phyloP scores from a whole-genome alignment of 2,329 filamentous ascomycete genomes.

The Colletotrichum godetiae region DNA sequence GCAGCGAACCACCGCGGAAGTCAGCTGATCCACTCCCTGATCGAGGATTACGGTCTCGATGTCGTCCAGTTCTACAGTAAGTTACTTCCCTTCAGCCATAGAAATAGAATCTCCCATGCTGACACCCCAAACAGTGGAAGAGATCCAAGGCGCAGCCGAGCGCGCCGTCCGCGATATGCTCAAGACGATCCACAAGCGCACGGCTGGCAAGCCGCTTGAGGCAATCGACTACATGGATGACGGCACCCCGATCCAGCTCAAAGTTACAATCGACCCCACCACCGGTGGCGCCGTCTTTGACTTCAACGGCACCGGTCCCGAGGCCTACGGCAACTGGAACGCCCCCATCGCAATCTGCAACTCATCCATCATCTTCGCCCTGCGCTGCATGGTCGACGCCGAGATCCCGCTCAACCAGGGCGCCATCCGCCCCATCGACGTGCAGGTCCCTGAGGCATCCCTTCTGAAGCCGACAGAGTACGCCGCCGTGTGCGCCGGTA shows the following conservation, averaged over 20 bases:
- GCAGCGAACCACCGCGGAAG: constrained; percentile 90
- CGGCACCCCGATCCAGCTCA: constrained; percentile 80
- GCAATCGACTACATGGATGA: constrained; percentile 91
- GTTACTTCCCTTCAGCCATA: not conserved
- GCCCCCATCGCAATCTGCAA: constrained; percentile 46
- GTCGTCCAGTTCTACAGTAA: constrained; percentile 72
- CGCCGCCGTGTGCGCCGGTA: constrained; percentile 48
- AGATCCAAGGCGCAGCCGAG: constrained; percentile 85
- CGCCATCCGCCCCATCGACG: constrained; percentile 80
- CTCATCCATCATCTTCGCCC: constrained; percentile 47
- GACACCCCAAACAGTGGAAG: constrained; percentile 62
- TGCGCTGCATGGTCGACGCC: constrained; percentile 45
- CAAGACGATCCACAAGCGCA: constrained; percentile 76
- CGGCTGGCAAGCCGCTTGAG: constrained; percentile 76
- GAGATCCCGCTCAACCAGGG: constrained; percentile 50
- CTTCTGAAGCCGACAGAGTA: constrained; percentile 47
- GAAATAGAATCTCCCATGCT: not conserved
- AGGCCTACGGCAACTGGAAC: constrained; percentile 46
- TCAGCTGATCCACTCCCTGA: constrained; percentile 75
- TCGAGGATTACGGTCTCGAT: constrained; percentile 77
- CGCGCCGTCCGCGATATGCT: constrained; percentile 79
- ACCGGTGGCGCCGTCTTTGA: constrained; percentile 80
- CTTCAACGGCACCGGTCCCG: constrained; percentile 44
- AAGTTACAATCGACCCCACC: constrained; percentile 78
- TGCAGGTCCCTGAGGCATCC: constrained; percentile 74